phyloP scores from a whole-genome alignment of 2,329 filamentous ascomycete species.

The Sclerotinia nivalis region DNA sequence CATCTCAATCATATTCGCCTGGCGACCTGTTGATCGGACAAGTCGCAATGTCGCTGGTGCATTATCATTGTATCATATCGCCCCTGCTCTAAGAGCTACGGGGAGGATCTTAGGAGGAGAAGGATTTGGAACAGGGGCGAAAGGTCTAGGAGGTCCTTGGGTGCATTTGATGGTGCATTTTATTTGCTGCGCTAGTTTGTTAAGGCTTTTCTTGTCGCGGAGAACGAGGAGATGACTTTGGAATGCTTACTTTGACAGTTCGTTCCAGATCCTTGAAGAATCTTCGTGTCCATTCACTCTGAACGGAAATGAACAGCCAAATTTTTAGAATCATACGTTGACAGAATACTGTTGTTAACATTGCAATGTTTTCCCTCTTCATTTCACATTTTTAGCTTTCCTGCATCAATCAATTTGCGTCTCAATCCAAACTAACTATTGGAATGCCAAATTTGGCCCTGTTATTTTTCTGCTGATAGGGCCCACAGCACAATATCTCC shows the following conservation, averaged over 20 bases:
- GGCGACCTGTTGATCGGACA: constrained; percentile 36
- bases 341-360: background rate
- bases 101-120: constrained; percentile 27
- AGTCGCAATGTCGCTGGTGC: constrained; percentile 41
- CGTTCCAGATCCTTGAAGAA: no score
- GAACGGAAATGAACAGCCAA: background rate
- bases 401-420: background rate
- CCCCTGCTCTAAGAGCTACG: constrained; percentile 39
- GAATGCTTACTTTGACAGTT: background rate
- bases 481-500: background rate
- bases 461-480: background rate
- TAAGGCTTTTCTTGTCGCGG: constrained; percentile 13
- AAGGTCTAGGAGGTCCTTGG: constrained; percentile 31
- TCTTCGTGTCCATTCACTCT: background rate
- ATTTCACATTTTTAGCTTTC: background rate
- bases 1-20: constrained; percentile 41
- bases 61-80: constrained; percentile 43
- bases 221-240: constrained; percentile 5
- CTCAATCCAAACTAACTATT: background rate
- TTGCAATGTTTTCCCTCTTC: background rate
- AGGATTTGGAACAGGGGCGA: background rate
- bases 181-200: constrained; percentile 22
- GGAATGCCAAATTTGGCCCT: background rate
- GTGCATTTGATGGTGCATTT: constrained; percentile 36
- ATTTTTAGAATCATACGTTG: background rate